These are phyloP conservation scores for Rubus idaeus DNA, from an alignment of 306 rosid species.

Conservation along the genomic window DNA sequence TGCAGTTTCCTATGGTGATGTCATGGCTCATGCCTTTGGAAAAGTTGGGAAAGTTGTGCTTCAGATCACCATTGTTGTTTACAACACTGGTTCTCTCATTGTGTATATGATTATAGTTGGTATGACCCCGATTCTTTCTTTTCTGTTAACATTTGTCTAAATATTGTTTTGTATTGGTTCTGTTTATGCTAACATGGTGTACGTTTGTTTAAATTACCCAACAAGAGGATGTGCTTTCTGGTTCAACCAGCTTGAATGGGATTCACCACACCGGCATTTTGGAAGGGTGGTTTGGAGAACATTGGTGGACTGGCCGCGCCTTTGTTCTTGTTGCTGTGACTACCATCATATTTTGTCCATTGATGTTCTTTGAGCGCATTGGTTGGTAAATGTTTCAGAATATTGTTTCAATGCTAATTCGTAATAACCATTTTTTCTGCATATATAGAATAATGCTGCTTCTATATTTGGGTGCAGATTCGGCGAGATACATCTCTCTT, in stretches of 20 bases:
- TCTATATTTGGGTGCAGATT: conserved; percentile 32
- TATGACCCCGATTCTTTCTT: background rate
- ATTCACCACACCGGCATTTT: conserved; percentile 41
- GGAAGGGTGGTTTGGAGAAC: conserved; percentile 44
- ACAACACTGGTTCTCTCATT: conserved; percentile 40
- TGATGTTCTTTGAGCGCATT: conserved; percentile 37
- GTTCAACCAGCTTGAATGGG: conserved; percentile 30
- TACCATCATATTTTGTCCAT: conserved; percentile 31
- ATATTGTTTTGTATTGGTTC: background rate
- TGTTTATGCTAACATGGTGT: background rate
- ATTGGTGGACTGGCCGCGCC: conserved; percentile 49
- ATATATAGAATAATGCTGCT: background rate
- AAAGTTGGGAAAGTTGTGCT: conserved; percentile 27
- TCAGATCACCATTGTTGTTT: conserved; percentile 35
- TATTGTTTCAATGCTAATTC: background rate
- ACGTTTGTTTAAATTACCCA: background rate
- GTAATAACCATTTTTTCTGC: background rate
- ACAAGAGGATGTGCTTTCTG: conserved; percentile 43
- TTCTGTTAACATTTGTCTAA: background rate
- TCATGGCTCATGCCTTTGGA: conserved; percentile 44
- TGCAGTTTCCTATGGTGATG: conserved; percentile 32
- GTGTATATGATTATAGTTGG: conserved; percentile 51
- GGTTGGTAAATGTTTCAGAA: conserved; percentile 29
- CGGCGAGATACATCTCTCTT: conserved; percentile 35
- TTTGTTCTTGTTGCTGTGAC: conserved; percentile 37